Evolutionary conservation across 192 early-diverging fungal genomes (phyloP).

Genomic region (Podila epicladia): DNA sequence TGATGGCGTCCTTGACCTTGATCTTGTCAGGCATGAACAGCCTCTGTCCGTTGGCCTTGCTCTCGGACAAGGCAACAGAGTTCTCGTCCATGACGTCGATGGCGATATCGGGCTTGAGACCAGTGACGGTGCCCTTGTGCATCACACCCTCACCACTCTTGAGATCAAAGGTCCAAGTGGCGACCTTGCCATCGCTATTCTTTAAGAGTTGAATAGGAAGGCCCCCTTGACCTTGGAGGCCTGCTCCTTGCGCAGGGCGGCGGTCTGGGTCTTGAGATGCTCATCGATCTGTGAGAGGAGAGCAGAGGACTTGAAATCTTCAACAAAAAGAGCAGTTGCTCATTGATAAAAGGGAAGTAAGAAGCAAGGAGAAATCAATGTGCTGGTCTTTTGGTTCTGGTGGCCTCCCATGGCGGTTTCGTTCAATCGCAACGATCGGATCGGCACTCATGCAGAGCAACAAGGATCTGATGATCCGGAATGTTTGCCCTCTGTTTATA

Average conservation of each 20-base stretch:
- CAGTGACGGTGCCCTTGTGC: slow-evolving; percentile 55
- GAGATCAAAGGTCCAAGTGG: slow-evolving; percentile 88
- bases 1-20: slow-evolving; percentile 84
- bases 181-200: slow-evolving; percentile 71
- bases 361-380: background rate
- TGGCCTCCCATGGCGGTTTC: too few relatives aligned
- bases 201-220: slow-evolving; percentile 91
- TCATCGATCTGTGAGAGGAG: slow-evolving; percentile 74
- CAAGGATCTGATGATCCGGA: too few relatives aligned
- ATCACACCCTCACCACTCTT: slow-evolving; percentile 64
- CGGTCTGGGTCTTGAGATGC: slow-evolving; percentile 63
- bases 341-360: background rate
- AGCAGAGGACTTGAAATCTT: slow-evolving; percentile 78
- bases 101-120: slow-evolving; percentile 74
- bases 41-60: slow-evolving; percentile 91
- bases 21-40: slow-evolving; percentile 92
- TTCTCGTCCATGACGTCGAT: slow-evolving; percentile 79
- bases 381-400: too few relatives aligned
- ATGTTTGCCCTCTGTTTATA: too few relatives aligned
- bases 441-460: too few relatives aligned
- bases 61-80: slow-evolving; percentile 85
- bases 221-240: slow-evolving; percentile 85
- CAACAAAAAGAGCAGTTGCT: slow-evolving; percentile 27
- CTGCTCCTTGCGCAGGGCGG: slow-evolving; percentile 65
- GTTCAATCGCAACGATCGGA: too few relatives aligned